Evolutionary conservation across 2,329 filamentous ascomycete species (phyloP).

Genomic region (Geosmithia flava): DNA sequence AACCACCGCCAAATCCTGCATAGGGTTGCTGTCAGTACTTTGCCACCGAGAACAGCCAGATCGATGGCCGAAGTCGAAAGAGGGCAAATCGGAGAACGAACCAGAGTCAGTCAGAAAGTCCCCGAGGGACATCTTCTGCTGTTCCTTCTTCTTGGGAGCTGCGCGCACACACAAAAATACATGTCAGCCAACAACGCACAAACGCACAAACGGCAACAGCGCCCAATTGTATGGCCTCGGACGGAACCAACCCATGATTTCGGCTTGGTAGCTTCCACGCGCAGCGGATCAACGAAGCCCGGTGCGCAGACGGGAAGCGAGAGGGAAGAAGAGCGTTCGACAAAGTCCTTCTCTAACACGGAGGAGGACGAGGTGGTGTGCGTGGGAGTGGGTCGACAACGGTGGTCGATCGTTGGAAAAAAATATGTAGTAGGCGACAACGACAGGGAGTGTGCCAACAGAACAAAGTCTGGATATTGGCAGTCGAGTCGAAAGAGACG

Average conservation of each 20-base stretch:
- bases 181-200: not conserved
- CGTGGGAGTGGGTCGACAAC: not conserved
- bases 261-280: constrained; percentile 32
- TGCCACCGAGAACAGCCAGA: constrained; percentile 33
- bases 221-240: not conserved
- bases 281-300: constrained; percentile 27
- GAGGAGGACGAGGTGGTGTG: constrained; percentile 1
- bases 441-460: not conserved
- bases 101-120: constrained; percentile 71
- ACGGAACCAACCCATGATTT: constrained; percentile 47
- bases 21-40: constrained; percentile 69
- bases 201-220: not conserved
- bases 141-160: constrained; percentile 92
- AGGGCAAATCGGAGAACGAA: not conserved
- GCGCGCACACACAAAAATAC: constrained; percentile 8
- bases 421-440: not conserved
- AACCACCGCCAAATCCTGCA: constrained; percentile 49
- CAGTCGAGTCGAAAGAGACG: not conserved
- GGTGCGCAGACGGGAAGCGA: constrained; percentile 23
- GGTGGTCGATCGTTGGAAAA: not conserved
- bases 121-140: constrained; percentile 96
- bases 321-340: constrained; percentile 8
- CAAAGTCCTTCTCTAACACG: not conserved
- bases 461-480: not conserved
- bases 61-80: not conserved